Conservation (phyloP, 2,329 filamentous ascomycete species). For the Calonectria leucothoes region DNA sequence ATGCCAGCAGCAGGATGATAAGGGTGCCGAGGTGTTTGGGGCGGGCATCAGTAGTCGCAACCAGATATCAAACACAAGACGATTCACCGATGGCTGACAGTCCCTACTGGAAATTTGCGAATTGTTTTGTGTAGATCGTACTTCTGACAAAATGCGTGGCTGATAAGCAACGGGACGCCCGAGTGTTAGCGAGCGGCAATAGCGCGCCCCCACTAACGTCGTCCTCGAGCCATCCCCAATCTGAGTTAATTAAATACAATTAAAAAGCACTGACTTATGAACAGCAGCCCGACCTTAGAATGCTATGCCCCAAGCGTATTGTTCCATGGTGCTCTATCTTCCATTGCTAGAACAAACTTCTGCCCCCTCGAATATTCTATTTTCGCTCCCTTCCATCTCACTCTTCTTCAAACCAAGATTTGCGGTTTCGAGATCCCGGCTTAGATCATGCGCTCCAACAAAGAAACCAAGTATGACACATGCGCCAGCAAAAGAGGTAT, state of each 20-base stretch:
- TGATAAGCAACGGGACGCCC: background rate
- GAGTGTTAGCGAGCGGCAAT: background rate
- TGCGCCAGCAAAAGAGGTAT: constrained; percentile 29
- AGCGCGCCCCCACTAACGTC: background rate
- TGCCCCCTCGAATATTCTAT: background rate
- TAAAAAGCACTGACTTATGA: background rate
- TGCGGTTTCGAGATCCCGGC: constrained; percentile 34
- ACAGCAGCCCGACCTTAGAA: background rate
- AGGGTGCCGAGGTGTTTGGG: background rate
- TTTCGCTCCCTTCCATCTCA: background rate
- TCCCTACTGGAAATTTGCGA: background rate
- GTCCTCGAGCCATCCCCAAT: background rate
- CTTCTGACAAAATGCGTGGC: background rate
- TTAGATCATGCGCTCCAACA: constrained; percentile 37
- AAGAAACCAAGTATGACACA: constrained; percentile 34
- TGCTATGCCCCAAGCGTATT: background rate
- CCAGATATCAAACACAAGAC: too few species aligned
- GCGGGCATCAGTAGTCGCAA: too few species aligned
- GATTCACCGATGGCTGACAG: background rate
- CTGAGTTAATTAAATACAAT: background rate
- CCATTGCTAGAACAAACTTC: background rate
- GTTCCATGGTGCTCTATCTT: background rate
- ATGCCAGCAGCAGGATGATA: background rate
- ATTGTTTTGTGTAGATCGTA: background rate
- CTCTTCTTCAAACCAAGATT: constrained; percentile 28